A percentile compares a stretch with the other conserved stretches of the same genome.
Evolutionary conservation across 495 filamentous ascomycete species (phyloP).

Genomic region (Achaetomiella virescens): DNA sequence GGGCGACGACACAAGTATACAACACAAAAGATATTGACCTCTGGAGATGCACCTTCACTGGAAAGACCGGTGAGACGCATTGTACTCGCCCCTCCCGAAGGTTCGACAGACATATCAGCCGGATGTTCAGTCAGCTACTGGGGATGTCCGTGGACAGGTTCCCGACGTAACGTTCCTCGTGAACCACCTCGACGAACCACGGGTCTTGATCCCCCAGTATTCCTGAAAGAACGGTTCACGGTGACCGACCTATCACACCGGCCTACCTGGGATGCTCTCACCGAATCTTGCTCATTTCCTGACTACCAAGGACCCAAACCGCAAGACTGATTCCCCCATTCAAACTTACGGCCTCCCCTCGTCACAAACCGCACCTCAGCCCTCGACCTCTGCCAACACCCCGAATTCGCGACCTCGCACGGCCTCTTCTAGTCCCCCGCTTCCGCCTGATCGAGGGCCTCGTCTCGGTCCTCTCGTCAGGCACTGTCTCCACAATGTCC

Average conservation of each 20-base stretch:
- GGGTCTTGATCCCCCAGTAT: slow-evolving; percentile 53
- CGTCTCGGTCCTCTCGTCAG: slow-evolving; percentile 37
- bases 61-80: slow-evolving; percentile 14
- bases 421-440: slow-evolving; percentile 25
- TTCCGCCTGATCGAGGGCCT: slow-evolving; percentile 22
- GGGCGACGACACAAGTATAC: slow-evolving; percentile 8
- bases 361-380: slow-evolving; percentile 13
- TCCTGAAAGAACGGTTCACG: not conserved
- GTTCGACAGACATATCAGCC: slow-evolving; percentile 22
- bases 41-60: slow-evolving; percentile 24
- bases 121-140: slow-evolving; percentile 44
- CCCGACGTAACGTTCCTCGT: slow-evolving; percentile 72
- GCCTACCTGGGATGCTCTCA: slow-evolving; percentile 17
- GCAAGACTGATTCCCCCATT: not conserved
- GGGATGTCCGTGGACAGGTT: slow-evolving; percentile 51
- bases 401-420: slow-evolving; percentile 24
- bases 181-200: slow-evolving; percentile 72
- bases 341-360: slow-evolving; percentile 25
- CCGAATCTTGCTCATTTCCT: slow-evolving; percentile 10
- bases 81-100: slow-evolving; percentile 22
- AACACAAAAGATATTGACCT: slow-evolving; percentile 15
- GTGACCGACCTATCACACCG: slow-evolving; percentile 7
- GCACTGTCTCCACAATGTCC: slow-evolving; percentile 29
- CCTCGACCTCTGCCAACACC: slow-evolving; percentile 26
- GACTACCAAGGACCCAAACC: not conserved